Base-by-base conservation (phyloP, 257 asterid genomes). In the Linaria vulgaris region DNA sequence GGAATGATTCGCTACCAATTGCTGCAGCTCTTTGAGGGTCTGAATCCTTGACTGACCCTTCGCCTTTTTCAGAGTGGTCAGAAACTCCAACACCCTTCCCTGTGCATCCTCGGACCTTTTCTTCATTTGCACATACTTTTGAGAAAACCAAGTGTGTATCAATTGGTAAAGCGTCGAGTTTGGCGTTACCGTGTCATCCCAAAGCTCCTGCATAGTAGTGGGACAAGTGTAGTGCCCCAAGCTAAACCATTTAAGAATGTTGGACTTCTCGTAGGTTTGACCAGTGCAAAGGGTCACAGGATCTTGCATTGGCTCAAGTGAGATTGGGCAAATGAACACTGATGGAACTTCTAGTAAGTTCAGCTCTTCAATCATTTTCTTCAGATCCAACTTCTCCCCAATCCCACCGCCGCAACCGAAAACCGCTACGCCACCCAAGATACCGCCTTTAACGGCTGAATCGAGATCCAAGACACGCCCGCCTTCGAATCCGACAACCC, bases 271-370 rank as follows among this genome's bases (percentile, higher is more conserved):
- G 24, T 87, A 87, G 22, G 95, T 87, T 69, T 87, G 95, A 12
- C 95, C 94, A 2, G 95, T 87, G 79, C 94, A 87, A 37, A 87
- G 95, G n/a, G 94, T 87, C 3, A 87, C 94, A 50, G 95, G 95
- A 43, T 87, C 95, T 70, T 77, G 92, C 95, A 87, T 86, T 25
- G 89, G 86, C 57, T 87, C 95, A 6, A 87, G 84, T 13, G 95
- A 87, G 56, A 87, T 84, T 0, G 92, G 95, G 72, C 95, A 87
- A 34, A 87, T 84, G 63, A 87, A 87, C 22, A 87, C 95, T 0
- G 80, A 67, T 12, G 96, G 95, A 37, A 88, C 78, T 64, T 88
- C 92, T 12, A 71, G 47, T 11, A 78, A 69, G 52, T 81, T 84
- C 6, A 88, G 85, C 82, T 83, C 87, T 5, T 78, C 82, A 70